Base-by-base conservation (phyloP, 768 basidiomycete species). In the Lentinula sp. region DNA sequence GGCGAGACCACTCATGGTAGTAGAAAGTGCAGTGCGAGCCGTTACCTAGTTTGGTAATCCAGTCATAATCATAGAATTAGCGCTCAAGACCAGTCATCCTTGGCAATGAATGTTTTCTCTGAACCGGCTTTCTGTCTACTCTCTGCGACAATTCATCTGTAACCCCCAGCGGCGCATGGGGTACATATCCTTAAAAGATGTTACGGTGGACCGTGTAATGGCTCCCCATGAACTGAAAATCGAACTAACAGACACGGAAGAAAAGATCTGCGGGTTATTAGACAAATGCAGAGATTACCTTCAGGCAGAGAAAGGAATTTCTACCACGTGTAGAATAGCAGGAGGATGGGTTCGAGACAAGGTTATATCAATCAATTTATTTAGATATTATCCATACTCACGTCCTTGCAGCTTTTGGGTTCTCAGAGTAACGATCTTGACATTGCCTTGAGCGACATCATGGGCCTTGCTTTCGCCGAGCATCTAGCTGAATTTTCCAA, bases 321-420 rank as follows among this genome's bases (percentile, higher is more conserved):
- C 73, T 4, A 86, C 85, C 0, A 80, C 84, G 1, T 96, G 96
- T 70, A 82, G 97, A 65, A 91, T 99, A 51, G 97, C 95, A 10
- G 97, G 97, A 16, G 97, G 97, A 18, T 99, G 97, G 97, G 97
- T 98, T 49, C 80, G 97, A 68, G 97, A 99, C 73, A 99, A 99
- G 87, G 96, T 95, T 62, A 66, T n/a, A 46, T 15, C 11, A 32
- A 37, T 40, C 10, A 2, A 13, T 9, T 35, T 55, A 21, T 48
- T 53, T 31, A 39, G 42, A n/a, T 42, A 32, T 28, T 54, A 49
- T 54, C 63, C 40, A 59, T 18, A 61, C 55, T 62, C 53, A 57
- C 61, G 59, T 58, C 51, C 61, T 31, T 58, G 62, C 67, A 94
- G 97, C 77, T 98, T 49, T 80, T 98, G 39, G 88, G 87, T 10